These are phyloP conservation scores for Yamadazyma sp. DNA, from an alignment of 1,139 yeast species.

Conservation along the genomic window DNA sequence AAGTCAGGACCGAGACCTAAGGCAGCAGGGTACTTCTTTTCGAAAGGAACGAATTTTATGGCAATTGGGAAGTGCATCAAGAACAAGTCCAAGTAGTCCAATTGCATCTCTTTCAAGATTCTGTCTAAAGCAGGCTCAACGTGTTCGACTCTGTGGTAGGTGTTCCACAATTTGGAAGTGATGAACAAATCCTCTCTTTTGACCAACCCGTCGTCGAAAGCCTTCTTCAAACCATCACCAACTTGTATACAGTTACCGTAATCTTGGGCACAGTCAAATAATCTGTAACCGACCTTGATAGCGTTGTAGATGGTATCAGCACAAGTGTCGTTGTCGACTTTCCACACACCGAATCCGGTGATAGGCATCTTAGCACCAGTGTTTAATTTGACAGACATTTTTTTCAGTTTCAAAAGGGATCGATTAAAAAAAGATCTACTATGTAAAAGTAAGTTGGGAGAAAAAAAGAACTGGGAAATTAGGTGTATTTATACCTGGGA, in stretches of 20 bases:
- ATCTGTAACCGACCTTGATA: slow-evolving; percentile 69
- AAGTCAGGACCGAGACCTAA: slow-evolving; percentile 57
- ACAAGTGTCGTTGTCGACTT: slow-evolving; percentile 55
- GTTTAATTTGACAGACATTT: slow-evolving; percentile 46
- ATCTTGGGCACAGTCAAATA: slow-evolving; percentile 76
- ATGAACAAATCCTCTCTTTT: slow-evolving; percentile 71
- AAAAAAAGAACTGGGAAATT: background rate
- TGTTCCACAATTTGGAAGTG: slow-evolving; percentile 82
- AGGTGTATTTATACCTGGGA: slow-evolving; percentile 7
- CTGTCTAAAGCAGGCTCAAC: slow-evolving; percentile 59
- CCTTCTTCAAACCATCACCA: slow-evolving; percentile 65
- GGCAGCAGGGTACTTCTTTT: slow-evolving; percentile 74
- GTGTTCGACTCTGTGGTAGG: slow-evolving; percentile 64
- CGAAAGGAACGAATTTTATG: slow-evolving; percentile 68
- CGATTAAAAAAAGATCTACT: background rate
- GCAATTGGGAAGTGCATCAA: slow-evolving; percentile 84
- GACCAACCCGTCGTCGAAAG: slow-evolving; percentile 66
- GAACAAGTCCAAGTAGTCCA: slow-evolving; percentile 72
- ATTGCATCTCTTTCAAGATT: slow-evolving; percentile 60
- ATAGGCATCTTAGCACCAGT: slow-evolving; percentile 63
- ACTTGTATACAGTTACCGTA: slow-evolving; percentile 77
- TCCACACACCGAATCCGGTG: slow-evolving; percentile 72
- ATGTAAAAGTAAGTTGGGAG: no score
- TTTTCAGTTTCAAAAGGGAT: no score
- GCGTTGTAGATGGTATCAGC: slow-evolving; percentile 66